Conservation (phyloP, 192 early-diverging fungal species). For the Coemansia sp. region DNA sequence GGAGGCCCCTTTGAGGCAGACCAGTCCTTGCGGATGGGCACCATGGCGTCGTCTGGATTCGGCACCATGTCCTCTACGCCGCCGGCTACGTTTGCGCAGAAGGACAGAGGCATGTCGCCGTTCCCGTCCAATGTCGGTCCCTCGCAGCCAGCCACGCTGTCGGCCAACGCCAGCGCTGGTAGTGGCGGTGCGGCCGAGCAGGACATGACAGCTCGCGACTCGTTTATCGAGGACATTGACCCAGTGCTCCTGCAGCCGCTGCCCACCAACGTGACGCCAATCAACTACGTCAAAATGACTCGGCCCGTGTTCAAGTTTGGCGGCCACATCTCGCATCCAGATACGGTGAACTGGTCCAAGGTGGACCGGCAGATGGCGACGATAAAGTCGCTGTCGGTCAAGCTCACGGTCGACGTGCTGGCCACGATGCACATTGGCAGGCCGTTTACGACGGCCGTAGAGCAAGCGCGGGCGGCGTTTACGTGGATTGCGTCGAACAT, state of each 20-base stretch:
- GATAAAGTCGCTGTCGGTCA: slow-evolving; percentile 62
- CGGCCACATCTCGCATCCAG: slow-evolving; percentile 47
- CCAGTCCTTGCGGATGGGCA: slow-evolving; percentile 16
- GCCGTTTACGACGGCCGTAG: slow-evolving; percentile 63
- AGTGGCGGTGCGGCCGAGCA: not conserved
- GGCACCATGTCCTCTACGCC: slow-evolving; percentile 45
- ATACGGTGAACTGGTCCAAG: slow-evolving; percentile 56
- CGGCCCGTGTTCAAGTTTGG: slow-evolving; percentile 53
- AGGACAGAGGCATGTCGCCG: slow-evolving; percentile 49
- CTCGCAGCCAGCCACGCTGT: slow-evolving; percentile 10
- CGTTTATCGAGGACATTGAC: slow-evolving; percentile 40
- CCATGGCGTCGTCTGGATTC: slow-evolving; percentile 24
- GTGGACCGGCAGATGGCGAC: slow-evolving; percentile 69
- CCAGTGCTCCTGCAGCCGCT: slow-evolving; percentile 25
- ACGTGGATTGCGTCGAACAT: slow-evolving; percentile 74
- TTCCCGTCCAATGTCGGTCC: slow-evolving; percentile 51
- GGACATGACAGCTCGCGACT: slow-evolving; percentile 8
- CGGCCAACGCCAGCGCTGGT: not conserved
- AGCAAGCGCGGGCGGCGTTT: slow-evolving; percentile 68
- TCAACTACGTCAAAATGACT: slow-evolving; percentile 55
- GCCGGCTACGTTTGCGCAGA: slow-evolving; percentile 30
- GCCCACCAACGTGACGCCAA: slow-evolving; percentile 46
- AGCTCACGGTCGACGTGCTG: slow-evolving; percentile 64
- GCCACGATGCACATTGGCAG: slow-evolving; percentile 68
- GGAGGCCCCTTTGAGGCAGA: not conserved